Percentiles rank a stretch among this genome's conserved stretches.
These are phyloP conservation scores for Endocalyx cinctus DNA, from an alignment of 2,329 filamentous ascomycete genomes.

Conservation along the genomic window DNA sequence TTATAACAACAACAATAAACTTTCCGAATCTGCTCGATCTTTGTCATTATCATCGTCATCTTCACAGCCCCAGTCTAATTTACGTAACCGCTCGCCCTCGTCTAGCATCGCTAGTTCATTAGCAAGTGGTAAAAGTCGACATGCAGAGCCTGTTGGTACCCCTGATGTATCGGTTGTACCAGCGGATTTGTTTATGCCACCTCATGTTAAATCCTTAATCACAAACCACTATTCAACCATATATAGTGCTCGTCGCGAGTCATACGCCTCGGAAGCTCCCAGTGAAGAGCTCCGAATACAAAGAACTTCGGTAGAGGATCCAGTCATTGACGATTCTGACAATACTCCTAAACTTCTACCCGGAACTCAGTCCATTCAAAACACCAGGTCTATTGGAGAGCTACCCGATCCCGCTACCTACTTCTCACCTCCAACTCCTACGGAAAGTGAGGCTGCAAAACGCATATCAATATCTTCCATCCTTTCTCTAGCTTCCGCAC, in stretches of 20 bases:
- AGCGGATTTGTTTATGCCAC: slow-evolving; percentile 61
- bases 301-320: slow-evolving; percentile 28
- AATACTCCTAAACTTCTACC: slow-evolving; percentile 43
- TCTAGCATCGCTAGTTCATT: slow-evolving; percentile 27
- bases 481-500: slow-evolving; percentile 63
- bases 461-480: slow-evolving; percentile 70
- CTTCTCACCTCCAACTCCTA: too few relatives aligned
- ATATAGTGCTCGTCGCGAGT: slow-evolving; percentile 40
- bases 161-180: slow-evolving; percentile 53
- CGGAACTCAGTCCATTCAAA: slow-evolving; percentile 19
- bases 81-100: slow-evolving; percentile 35
- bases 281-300: slow-evolving; percentile 34
- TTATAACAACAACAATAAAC: too few relatives aligned
- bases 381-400: slow-evolving; percentile 23
- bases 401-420: slow-evolving; percentile 47
- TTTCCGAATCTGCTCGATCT: too few relatives aligned
- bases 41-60: not conserved
- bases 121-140: slow-evolving; percentile 49
- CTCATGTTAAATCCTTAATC: slow-evolving; percentile 40
- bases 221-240: slow-evolving; percentile 35
- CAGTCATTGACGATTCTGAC: slow-evolving; percentile 42
- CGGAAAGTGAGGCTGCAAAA: slow-evolving; percentile 46
- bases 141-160: slow-evolving; percentile 53
- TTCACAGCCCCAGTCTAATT: too few relatives aligned
- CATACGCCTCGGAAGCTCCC: slow-evolving; percentile 36